Evolutionary conservation across 2,329 filamentous ascomycete species (phyloP), one percentile per base, ranked within the genome.

Genomic region (Xylariaceae sp.): DNA sequence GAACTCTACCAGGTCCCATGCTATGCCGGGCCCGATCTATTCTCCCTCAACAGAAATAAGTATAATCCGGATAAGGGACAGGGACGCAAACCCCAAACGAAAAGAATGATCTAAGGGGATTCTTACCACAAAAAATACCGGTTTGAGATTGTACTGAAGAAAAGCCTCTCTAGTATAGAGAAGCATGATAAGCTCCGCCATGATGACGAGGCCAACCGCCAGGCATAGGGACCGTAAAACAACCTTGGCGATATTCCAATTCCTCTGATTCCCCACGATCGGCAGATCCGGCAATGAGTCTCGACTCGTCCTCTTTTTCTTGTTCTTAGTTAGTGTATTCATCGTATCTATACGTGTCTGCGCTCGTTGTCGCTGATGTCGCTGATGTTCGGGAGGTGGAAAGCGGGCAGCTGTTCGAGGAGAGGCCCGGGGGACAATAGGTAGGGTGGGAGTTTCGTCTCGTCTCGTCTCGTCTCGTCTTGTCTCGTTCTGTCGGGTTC

Each of bases 1-100:
- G 37, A 67, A 64, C 44, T 68, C 65, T 41, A 53, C 45, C 31
- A 59, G 31, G 46, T 68, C 64, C 66, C 65, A 69, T 6, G 60
- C 4, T 29, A 65, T 45, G 5, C 51, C 51, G 11, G 27, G 12
- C 7, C 53, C 32, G 0, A 56, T 47, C 65, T 63, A 40, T 12
- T 47, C 8, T 30, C 37, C 9, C 6, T 39, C 34, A 7, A 44
- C 56, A n/a, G 56, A 53, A 19, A 39, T 19, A 19, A 19, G 19
- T 19, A 19, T 19, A 19, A 19, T 19, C 19, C 19, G 19, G 19
- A 19, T 19, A 19, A 19, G 32, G 32, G 32, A 8, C 32, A 34
- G 2, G 32, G 32, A 34, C 5, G 32, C 32, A 5, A 34, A 34
- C 5, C 32, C 8, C 32, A 34, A 8, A 5, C 32, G 32, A 34